Percentiles rank a stretch among this genome's conserved stretches.
phyloP scores from a whole-genome alignment of 73 alveolate species.

The Chromera velia region DNA sequence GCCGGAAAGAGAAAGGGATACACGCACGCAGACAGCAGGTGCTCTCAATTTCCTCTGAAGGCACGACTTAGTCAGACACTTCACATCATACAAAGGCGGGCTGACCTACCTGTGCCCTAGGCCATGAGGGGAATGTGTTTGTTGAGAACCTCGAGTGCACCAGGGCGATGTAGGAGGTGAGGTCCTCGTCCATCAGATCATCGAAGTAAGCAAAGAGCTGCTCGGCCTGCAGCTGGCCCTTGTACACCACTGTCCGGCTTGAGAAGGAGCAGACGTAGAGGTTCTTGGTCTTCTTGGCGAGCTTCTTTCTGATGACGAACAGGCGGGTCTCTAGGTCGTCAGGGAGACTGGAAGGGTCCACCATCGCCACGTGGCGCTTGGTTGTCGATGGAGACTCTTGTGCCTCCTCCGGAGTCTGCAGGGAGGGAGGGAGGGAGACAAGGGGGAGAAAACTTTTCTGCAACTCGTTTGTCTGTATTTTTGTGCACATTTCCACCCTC shows the following conservation, averaged over 20 bases:
- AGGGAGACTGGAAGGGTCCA: too few species aligned
- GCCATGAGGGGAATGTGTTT: slow-evolving; percentile 38
- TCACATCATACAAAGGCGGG: background rate
- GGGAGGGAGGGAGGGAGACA: too few species aligned
- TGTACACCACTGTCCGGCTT: background rate
- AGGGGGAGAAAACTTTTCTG: too few species aligned
- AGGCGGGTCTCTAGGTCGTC: background rate
- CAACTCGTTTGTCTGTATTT: too few species aligned
- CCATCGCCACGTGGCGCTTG: too few species aligned
- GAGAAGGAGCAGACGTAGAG: background rate
- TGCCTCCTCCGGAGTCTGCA: too few species aligned
- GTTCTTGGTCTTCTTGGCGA: background rate
- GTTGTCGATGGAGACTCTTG: too few species aligned
- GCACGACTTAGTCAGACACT: background rate
- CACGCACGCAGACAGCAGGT: background rate
- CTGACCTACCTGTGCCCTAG: background rate
- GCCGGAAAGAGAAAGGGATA: too few species aligned
- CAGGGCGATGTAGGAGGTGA: slow-evolving; percentile 8
- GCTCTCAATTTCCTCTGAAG: background rate
- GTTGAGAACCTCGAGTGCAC: slow-evolving; percentile 46
- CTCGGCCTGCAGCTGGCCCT: slow-evolving; percentile 40
- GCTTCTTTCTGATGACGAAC: background rate
- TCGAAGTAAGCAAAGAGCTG: slow-evolving; percentile 34
- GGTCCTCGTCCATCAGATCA: slow-evolving; percentile 6
- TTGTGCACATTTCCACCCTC: too few species aligned